Conservation (phyloP, 805 yeast species). For the Starmerella vaccinii region DNA sequence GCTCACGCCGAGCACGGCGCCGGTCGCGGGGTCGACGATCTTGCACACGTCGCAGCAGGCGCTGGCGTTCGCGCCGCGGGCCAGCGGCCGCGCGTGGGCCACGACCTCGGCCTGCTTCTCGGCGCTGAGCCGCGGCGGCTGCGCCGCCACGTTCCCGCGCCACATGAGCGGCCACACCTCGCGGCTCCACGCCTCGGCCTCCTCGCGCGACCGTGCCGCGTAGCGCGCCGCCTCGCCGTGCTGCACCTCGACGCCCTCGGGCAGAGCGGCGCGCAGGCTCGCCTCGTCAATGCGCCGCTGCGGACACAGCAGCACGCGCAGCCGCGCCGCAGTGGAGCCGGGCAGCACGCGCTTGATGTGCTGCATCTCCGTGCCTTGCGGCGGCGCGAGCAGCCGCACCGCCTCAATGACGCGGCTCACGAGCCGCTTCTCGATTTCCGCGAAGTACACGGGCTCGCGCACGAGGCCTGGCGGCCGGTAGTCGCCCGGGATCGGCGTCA, state of each 20-base stretch:
- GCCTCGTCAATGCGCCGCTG: constrained; percentile 9
- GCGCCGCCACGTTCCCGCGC: constrained; percentile 70
- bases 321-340: constrained; percentile 1
- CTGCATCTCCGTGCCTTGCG: constrained; percentile 28
- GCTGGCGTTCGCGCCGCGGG: constrained; percentile 29
- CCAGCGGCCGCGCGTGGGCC: constrained; percentile 29
- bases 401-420: constrained; percentile 16
- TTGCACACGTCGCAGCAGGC: constrained; percentile 37
- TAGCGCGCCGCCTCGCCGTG: constrained; percentile 42
- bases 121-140: constrained; percentile 37
- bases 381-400: constrained; percentile 29
- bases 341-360: constrained; percentile 33
- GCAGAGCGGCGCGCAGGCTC: constrained; percentile 25
- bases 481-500: constrained; percentile 20
- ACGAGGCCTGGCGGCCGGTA: constrained; percentile 24
- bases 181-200: constrained; percentile 53
- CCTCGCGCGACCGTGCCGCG: constrained; percentile 64
- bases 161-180: constrained; percentile 80
- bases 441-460: constrained; percentile 21
- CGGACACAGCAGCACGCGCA: constrained; percentile 16
- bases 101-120: constrained; percentile 36
- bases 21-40: constrained; percentile 49
- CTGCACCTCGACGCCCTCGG: constrained; percentile 8
- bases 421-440: constrained; percentile 15
- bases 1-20: constrained; percentile 34